Base-by-base conservation (phyloP, 2,329 filamentous ascomycete genomes). In the Fragosphaeria purpurea region DNA sequence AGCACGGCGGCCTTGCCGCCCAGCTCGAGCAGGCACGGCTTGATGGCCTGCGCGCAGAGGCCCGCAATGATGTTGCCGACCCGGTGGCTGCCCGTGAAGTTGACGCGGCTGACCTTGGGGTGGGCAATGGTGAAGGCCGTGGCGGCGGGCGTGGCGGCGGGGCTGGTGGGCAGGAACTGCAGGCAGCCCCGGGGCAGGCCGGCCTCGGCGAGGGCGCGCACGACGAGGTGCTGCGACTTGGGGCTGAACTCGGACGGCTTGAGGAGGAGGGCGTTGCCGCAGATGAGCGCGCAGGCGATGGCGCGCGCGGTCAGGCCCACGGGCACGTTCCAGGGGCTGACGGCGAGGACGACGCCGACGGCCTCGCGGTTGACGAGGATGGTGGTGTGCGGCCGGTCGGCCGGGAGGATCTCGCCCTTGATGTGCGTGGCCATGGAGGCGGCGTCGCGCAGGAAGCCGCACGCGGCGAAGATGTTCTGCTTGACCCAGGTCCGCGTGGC, bases 1-100 rank as follows among this genome's bases (percentile, higher is more conserved):
- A 87, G 75, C 1, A 80, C 76, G 2, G 77, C 77, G 1, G 82
- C 80, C 61, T 87, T 88, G 42, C 84, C 83, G 4, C 84, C 84
- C 1, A 87, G 71, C 63, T 88, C 84, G 61, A 86, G 71, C 4
- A 86, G 68, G 30, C 80, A 73, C 0, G 82, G 82, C 68, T 87
- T 88, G 46, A 86, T 69, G 60, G 79, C 67, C 59, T 81, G 78
- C 12, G 82, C 83, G 0, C 82, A 80, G 33, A 75, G 71, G 11
- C 70, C 68, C 2, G 79, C 81, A 54, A 87, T 76, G 59, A 85
- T 81, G 30, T 74, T 71, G 9, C 84, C 84, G 0, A 86, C 77
- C 1, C 67, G 65, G 0, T 83, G 83, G 54, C 76, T 81, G 34
- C 84, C 84, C 0, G 84, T 87, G 62, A 86, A 88, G 65, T 83